A percentile compares a stretch with the other conserved stretches of the same genome.
These are phyloP conservation scores for Scedosporium dehoogii DNA, from an alignment of 2,329 filamentous ascomycete species.

Conservation along the genomic window DNA sequence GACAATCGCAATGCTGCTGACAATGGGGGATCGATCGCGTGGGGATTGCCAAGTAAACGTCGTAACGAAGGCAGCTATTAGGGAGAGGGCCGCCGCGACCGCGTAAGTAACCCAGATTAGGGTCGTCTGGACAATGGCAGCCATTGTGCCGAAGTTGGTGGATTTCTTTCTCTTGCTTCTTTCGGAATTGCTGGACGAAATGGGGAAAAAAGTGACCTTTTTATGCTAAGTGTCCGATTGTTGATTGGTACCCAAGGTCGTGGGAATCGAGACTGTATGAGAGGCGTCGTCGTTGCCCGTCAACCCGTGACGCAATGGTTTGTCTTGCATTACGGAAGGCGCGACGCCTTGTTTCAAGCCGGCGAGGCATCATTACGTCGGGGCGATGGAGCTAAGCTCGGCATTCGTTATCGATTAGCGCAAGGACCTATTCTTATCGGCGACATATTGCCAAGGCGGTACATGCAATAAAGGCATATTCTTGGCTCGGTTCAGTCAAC, in stretches of 20 bases:
- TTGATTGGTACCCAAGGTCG: neutral
- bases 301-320: slow-evolving; percentile 5
- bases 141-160: slow-evolving; percentile 1
- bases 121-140: slow-evolving; percentile 63
- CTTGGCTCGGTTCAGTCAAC: too few species aligned
- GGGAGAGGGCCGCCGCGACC: slow-evolving; percentile 65
- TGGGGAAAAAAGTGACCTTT: neutral
- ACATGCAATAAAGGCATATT: too few species aligned
- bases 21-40: slow-evolving; percentile 70
- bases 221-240: neutral
- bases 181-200: neutral
- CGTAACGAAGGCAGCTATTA: slow-evolving; percentile 71
- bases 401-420: too few species aligned
- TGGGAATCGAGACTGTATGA: neutral
- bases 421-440: too few species aligned
- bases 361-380: too few species aligned
- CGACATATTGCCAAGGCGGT: too few species aligned
- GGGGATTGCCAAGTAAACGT: slow-evolving; percentile 88
- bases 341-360: neutral
- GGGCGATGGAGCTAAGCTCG: too few species aligned
- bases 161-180: neutral
- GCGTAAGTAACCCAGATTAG: slow-evolving; percentile 95
- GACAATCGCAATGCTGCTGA: slow-evolving; percentile 77
- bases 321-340: neutral
- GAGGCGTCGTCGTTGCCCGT: neutral